Evolutionary conservation across 768 basidiomycete genomes (phyloP).

Genomic region (Hericium erinaceus): DNA sequence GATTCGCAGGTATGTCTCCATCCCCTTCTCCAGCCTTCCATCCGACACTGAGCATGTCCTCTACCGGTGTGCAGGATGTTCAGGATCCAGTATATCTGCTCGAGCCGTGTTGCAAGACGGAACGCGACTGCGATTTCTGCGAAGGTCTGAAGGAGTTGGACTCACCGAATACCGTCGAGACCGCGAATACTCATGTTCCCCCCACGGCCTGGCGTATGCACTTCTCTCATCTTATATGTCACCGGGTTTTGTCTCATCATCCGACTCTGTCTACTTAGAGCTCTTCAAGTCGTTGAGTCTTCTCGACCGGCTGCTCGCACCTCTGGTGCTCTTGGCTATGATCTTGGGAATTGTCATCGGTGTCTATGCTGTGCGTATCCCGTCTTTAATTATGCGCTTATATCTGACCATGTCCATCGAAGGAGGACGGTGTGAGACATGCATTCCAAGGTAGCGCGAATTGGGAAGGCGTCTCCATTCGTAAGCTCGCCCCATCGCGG

Average conservation of each 20-base stretch:
- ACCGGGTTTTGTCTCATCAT: not conserved
- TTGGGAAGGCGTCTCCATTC: slow-evolving; percentile 56
- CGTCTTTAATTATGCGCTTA: slow-evolving; percentile 51
- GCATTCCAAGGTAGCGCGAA: not conserved
- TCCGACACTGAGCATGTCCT: not conserved
- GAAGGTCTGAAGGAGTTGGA: not conserved
- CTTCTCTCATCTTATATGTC: not conserved
- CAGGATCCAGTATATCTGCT: not conserved
- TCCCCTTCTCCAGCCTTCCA: not conserved
- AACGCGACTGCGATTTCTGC: not conserved
- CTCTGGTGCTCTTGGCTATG: slow-evolving; percentile 64
- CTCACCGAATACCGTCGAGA: not conserved
- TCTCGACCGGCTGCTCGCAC: slow-evolving; percentile 53
- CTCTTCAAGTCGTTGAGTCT: slow-evolving; percentile 26
- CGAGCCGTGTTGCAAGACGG: not conserved
- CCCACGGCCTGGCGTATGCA: not conserved
- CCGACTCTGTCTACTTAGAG: not conserved
- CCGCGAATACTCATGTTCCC: too few relatives aligned
- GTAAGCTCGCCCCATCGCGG: slow-evolving; percentile 34
- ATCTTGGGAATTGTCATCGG: slow-evolving; percentile 70
- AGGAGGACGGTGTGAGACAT: not conserved
- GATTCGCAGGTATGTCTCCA: not conserved
- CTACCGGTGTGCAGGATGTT: not conserved
- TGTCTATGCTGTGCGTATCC: slow-evolving; percentile 49
- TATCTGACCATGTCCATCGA: not conserved